phyloP scores from a whole-genome alignment of 169 alveolate species.

The Blepharisma undulans region DNA sequence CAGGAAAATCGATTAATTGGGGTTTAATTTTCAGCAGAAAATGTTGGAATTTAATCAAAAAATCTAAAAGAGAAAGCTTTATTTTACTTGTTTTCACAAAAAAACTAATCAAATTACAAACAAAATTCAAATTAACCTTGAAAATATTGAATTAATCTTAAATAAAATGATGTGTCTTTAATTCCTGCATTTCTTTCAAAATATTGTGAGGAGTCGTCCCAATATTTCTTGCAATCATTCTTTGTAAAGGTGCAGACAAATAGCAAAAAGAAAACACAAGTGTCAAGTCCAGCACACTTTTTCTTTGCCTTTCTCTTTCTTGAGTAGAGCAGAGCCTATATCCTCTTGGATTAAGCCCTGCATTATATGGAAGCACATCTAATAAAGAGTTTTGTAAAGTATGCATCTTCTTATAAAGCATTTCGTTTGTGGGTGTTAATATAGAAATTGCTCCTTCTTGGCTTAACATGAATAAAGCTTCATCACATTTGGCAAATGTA shows the following conservation, averaged over 20 bases:
- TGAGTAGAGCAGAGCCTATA: constrained; percentile 29
- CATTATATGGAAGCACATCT: constrained; percentile 21
- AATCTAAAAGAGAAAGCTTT: not conserved
- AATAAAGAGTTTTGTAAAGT: constrained; percentile 14
- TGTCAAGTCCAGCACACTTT: constrained; percentile 31
- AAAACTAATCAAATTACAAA: not conserved
- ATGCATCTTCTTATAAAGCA: not conserved
- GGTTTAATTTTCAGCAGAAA: too few relatives aligned
- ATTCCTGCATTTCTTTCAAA: not conserved
- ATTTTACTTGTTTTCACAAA: not conserved
- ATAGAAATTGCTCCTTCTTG: constrained; percentile 35
- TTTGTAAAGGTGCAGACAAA: constrained; percentile 14
- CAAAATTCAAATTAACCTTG: not conserved
- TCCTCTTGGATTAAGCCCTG: constrained; percentile 35
- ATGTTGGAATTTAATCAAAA: not conserved
- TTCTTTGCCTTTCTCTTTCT: constrained; percentile 35
- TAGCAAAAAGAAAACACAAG: constrained; percentile 9
- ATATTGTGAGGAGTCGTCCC: constrained; percentile 23
- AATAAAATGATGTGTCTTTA: not conserved
- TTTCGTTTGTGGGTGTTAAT: not conserved
- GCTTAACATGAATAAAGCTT: not conserved
- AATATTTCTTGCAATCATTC: constrained; percentile 20
- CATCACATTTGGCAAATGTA: not conserved
- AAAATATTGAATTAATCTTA: not conserved
- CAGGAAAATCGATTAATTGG: not conserved